Percentiles rank a stretch among this genome's conserved stretches.
Conservation (phyloP, 2,329 filamentous ascomycete species). For the Pseudogymnoascus verrucosus region DNA sequence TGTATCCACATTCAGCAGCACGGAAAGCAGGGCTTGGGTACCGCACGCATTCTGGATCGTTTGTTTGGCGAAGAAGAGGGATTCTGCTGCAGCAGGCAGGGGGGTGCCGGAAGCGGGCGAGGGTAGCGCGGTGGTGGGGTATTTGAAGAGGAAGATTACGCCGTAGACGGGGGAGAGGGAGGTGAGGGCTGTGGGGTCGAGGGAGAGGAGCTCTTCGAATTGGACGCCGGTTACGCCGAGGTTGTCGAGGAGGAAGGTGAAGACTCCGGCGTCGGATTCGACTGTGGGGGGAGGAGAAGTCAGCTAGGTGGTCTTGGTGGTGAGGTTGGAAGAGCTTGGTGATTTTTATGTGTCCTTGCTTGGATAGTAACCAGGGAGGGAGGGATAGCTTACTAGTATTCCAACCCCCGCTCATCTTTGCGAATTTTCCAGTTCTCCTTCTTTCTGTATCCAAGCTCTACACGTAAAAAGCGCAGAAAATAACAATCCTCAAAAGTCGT, state of each 20-base stretch:
- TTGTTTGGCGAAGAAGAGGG: slow-evolving; percentile 89
- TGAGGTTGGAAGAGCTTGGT: slow-evolving; percentile 22
- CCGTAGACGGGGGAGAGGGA: slow-evolving; percentile 76
- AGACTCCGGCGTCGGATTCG: slow-evolving; percentile 59
- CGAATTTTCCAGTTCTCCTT: neutral
- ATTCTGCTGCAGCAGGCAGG: slow-evolving; percentile 65
- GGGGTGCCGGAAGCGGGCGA: slow-evolving; percentile 74
- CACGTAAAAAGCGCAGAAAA: neutral
- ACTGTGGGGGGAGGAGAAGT: slow-evolving; percentile 13
- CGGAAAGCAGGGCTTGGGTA: slow-evolving; percentile 86
- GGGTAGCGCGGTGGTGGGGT: slow-evolving; percentile 60
- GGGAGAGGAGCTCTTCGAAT: slow-evolving; percentile 89
- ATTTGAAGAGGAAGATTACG: slow-evolving; percentile 99
- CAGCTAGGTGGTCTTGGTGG: slow-evolving; percentile 21
- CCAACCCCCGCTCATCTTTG: slow-evolving; percentile 73
- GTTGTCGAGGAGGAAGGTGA: slow-evolving; percentile 89
- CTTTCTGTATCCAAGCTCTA: neutral
- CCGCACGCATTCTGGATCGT: slow-evolving; percentile 98
- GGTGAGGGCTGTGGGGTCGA: slow-evolving; percentile 68
- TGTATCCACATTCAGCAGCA: slow-evolving; percentile 73
- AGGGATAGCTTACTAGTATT: slow-evolving; percentile 50
- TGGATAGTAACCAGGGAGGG: neutral
- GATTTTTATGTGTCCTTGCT: slow-evolving; percentile 23
- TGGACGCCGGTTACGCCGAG: slow-evolving; percentile 91
- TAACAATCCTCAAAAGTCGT: neutral